Evolutionary conservation across 768 basidiomycete genomes (phyloP), one percentile per base, ranked within the genome.

Genomic region (Amyloporia xantha): DNA sequence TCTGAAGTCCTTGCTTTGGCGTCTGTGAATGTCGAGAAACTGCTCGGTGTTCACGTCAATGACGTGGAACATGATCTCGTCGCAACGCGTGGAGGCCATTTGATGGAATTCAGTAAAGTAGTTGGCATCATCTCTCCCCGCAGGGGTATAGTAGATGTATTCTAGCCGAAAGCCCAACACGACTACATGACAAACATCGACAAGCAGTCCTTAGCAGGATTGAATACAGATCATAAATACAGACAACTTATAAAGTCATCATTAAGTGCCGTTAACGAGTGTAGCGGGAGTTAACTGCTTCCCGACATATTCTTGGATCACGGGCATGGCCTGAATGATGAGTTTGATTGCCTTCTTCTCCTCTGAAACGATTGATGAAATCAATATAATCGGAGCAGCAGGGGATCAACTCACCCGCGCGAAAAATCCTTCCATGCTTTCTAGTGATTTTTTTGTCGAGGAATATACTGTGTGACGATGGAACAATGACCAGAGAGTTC

Each of bases 281-380:
- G 4, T 33, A 15, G 38, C 17, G 9, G 36, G n/a, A 5, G 7
- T 20, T 12, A 59, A 26, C 37, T 42, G 50, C 28, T 51, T 42
- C 11, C 44, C 24, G 28, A 89, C 71, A 53, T 82, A 82, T 5
- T 74, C 59, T 44, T 79, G 67, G 54, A 91, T 84, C 24, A 73
- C 67, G 2, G 84, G 84, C 44, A 91, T 66, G 5, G 81, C 82
- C 50, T 71, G 71, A 27, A 77, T 76, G 41, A 91, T 77, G n/a
- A 89, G 77, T 59, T 81, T 81, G 54, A 88, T 76, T n/a, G 87
- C 78, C 58, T 86, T 81, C 30, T 75, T 67, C 64, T 87, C 82
- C 23, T 81, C 87, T 89, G 52, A 21, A 33, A 21, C 23, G 36
- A 11, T 40, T 33, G 43, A 6, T 39, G 15, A 39, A 6, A 13